Base-by-base conservation (phyloP, 1,139 yeast species). In the Taiozyma onychis region DNA sequence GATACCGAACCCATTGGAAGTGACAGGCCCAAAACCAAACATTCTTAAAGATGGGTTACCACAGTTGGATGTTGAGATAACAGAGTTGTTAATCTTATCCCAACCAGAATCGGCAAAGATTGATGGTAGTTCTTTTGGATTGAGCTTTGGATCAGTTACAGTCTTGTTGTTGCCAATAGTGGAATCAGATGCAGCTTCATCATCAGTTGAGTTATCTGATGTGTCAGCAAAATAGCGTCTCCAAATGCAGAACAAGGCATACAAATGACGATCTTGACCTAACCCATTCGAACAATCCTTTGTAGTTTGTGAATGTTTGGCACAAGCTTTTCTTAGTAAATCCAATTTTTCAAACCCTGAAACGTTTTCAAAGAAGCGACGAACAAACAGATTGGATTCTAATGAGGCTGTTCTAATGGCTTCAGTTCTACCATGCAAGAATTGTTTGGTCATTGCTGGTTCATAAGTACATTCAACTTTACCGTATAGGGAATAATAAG, bases 381-480 rank as follows among this genome's bases (percentile, higher is more conserved):
- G 80, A 28, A 88, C 96, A 71, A 88, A 90, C 47, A 79, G 75
- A 63, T 86, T 87, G 2, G 95, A 86, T 63, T 88, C 90, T 56
- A 79, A 76, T 13, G 95, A 82, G 2, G 89, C 97, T 0, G 95
- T 79, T 59, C 97, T 76, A 49, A 90, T 82, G 5, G 97, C 96
- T 68, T 90, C 97, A 0, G 97, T 90, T 65, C 97, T 78, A 16
- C 97, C 97, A 65, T 90, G 96, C 57, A 84, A 77, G 64, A 83
- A 90, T 52, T 75, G 75, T 66, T 90, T 90, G 2, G 97, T 90
- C 97, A 90, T 90, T 13, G 96, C 96, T 3, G 97, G 97, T 69
- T 90, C 97, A 67, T 90, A 90, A 14, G 96, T 88, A 59, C 95
- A 88, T 66, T 89, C 97, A 43, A 89, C 95, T 63, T 87, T 87